Percentiles rank a stretch among this genome's conserved stretches.
Evolutionary conservation across 208 protist species (phyloP).

Genomic region (Wallacemonas collosoma): DNA sequence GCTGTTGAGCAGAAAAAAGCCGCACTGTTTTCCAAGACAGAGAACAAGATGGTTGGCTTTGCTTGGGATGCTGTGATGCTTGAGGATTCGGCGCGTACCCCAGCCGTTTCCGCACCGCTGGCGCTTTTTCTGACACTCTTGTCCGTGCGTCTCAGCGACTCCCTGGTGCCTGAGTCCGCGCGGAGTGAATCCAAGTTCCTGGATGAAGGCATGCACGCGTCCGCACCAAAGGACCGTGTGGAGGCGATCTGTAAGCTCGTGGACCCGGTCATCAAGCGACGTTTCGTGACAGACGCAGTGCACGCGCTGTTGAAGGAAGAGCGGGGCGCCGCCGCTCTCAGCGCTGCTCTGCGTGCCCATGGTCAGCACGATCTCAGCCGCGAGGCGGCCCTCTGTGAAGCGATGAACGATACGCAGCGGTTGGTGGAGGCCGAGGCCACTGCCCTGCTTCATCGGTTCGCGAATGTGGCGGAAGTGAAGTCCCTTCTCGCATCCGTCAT

Average conservation of each 20-base stretch:
- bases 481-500: conserved; percentile 63
- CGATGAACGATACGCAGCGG: conserved; percentile 53
- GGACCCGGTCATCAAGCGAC: conserved; percentile 42
- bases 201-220: conserved; percentile 37
- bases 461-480: conserved; percentile 70
- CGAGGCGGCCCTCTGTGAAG: conserved; percentile 69
- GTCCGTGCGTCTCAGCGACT: conserved; percentile 34
- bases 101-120: conserved; percentile 66
- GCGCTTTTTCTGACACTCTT: conserved; percentile 74
- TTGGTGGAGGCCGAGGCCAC: conserved; percentile 50
- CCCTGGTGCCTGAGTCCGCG: conserved; percentile 22
- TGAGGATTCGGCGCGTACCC: conserved; percentile 61
- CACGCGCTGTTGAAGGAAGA: conserved; percentile 26
- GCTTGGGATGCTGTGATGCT: conserved; percentile 71
- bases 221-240: neutral
- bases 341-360: conserved; percentile 34
- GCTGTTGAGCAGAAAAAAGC: conserved; percentile 47
- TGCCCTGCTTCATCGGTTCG: conserved; percentile 51
- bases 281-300: conserved; percentile 39
- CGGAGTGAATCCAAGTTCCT: conserved; percentile 27
- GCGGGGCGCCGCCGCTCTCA: conserved; percentile 28
- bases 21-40: conserved; percentile 33
- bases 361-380: conserved; percentile 51
- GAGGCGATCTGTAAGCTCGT: conserved; percentile 15
- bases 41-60: conserved; percentile 42